phyloP scores from a whole-genome alignment of 768 basidiomycete species.

The Pulveroboletus sp. region DNA sequence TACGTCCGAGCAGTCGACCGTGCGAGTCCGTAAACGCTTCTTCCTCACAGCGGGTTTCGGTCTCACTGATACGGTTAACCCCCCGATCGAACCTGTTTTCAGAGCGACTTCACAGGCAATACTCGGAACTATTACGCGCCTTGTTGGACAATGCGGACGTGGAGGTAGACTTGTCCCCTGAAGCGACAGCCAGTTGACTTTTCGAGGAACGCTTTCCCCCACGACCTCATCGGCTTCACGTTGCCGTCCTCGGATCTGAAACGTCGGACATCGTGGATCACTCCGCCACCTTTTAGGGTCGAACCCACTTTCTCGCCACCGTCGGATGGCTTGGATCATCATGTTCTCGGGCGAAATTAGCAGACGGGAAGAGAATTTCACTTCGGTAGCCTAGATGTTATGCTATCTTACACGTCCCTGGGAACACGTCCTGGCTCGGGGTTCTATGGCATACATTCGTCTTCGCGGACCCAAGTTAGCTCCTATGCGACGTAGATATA shows the following conservation, averaged over 20 bases:
- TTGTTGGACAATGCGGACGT: slow-evolving; percentile 55
- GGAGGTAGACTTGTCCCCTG: slow-evolving; percentile 20
- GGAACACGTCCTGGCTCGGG: no score
- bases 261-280: neutral
- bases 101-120: slow-evolving; percentile 61
- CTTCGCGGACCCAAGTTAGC: neutral
- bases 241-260: neutral
- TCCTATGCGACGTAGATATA: slow-evolving; percentile 76
- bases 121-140: slow-evolving; percentile 52
- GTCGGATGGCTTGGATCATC: neutral
- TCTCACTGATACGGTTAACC: neutral
- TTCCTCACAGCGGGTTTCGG: neutral
- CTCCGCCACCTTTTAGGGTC: neutral
- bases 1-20: slow-evolving; percentile 69
- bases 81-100: neutral
- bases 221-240: neutral
- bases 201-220: no score
- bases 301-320: neutral
- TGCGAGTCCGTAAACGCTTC: slow-evolving; percentile 56
- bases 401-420: neutral
- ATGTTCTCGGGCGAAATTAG: neutral
- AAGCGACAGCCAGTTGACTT: no score
- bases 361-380: neutral
- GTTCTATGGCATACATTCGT: no score
- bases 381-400: neutral